These are phyloP conservation scores for Xylariaceae sp. DNA, from an alignment of 2,329 filamentous ascomycete species.

Conservation along the genomic window DNA sequence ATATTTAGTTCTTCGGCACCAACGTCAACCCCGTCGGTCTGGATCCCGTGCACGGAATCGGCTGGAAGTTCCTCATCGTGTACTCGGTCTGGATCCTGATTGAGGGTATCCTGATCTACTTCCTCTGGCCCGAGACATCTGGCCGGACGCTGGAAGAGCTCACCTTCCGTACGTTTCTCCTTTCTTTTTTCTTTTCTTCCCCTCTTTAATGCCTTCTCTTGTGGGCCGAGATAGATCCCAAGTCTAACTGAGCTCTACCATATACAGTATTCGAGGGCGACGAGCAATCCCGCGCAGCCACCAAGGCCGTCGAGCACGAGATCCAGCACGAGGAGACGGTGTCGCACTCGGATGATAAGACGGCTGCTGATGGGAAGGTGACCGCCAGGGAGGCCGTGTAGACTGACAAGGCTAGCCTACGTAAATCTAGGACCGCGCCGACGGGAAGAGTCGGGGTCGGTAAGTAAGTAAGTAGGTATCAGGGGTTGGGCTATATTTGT, in stretches of 20 bases:
- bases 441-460: not conserved
- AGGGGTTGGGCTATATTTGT: no score
- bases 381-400: constrained; percentile 19
- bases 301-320: constrained; percentile 26
- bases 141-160: constrained; percentile 67
- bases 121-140: constrained; percentile 73
- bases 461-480: not conserved
- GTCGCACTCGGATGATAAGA: constrained; percentile 20
- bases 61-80: constrained; percentile 26
- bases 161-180: constrained; percentile 24
- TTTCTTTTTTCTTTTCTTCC: not conserved
- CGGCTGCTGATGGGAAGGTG: not conserved
- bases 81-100: constrained; percentile 28
- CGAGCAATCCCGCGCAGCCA: constrained; percentile 20
- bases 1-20: constrained; percentile 40
- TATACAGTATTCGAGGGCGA: constrained; percentile 29
- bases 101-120: constrained; percentile 53
- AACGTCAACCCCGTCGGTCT: constrained; percentile 31
- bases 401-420: no score
- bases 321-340: constrained; percentile 22
- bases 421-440: no score
- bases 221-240: not conserved
- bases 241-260: constrained; percentile 9
- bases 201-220: no score
- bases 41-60: constrained; percentile 26